These are phyloP conservation scores for Aspergillus heteromorphus DNA, from an alignment of 495 filamentous ascomycete species.

Conservation along the genomic window DNA sequence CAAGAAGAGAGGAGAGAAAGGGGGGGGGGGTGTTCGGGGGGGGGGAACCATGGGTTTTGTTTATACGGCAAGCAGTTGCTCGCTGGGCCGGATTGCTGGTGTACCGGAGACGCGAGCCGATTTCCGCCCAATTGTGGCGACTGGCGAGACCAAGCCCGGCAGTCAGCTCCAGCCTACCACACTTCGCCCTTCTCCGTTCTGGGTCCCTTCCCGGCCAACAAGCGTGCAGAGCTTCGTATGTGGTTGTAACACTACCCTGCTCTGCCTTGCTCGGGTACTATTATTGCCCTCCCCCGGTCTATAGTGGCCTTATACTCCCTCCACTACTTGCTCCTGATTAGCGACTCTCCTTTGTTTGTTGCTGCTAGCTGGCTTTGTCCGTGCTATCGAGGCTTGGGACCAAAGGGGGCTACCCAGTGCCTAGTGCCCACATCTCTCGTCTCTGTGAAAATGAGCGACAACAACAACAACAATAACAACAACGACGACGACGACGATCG, in stretches of 20 bases:
- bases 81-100: not conserved
- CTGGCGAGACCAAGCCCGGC: conserved; percentile 24
- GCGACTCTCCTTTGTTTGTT: not conserved
- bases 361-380: not conserved
- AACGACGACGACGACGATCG: conserved; percentile 22
- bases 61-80: not conserved
- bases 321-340: not conserved
- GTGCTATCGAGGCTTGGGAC: conserved; percentile 11
- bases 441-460: conserved; percentile 25
- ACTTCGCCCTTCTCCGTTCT: conserved; percentile 11
- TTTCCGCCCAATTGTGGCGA: conserved; percentile 14
- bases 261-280: not conserved
- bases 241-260: conserved; percentile 2
- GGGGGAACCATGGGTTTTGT: not conserved
- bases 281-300: not conserved
- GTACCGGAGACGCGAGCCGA: conserved; percentile 6
- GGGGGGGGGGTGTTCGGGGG: too few relatives aligned
- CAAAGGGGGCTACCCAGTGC: too few relatives aligned
- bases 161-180: conserved; percentile 37
- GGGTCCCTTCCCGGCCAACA: conserved; percentile 10
- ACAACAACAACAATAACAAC: conserved; percentile 10
- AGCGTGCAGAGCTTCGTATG: conserved; percentile 7
- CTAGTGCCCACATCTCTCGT: conserved; percentile 1
- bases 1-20: too few relatives aligned
- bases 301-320: not conserved